Evolutionary conservation across 2,329 filamentous ascomycete species (phyloP).

Genomic region (Lachnellula cervina): DNA sequence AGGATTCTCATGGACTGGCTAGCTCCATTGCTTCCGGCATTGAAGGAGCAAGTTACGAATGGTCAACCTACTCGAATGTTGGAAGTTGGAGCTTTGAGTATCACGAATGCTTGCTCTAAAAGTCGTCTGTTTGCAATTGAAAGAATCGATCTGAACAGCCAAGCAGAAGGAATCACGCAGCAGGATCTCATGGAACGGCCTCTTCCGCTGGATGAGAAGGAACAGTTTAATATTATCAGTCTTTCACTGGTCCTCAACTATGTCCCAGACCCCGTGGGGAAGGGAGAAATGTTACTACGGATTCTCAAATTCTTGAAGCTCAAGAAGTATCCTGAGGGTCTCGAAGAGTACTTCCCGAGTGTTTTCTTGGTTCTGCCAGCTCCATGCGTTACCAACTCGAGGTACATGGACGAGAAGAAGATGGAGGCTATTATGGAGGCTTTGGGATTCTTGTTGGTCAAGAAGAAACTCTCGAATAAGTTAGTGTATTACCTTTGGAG

Average conservation of each 20-base stretch:
- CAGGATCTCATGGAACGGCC: conserved; percentile 94
- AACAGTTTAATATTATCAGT: conserved; percentile 84
- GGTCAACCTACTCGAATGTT: conserved; percentile 57
- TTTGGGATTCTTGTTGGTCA: conserved; percentile 64
- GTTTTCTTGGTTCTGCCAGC: conserved; percentile 88
- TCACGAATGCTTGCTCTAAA: conserved; percentile 75
- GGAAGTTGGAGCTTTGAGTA: conserved; percentile 84
- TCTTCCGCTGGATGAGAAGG: conserved; percentile 54
- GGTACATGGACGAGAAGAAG: conserved; percentile 73
- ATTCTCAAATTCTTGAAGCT: conserved; percentile 64
- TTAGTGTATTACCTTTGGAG: conserved; percentile 88
- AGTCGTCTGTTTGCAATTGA: conserved; percentile 67
- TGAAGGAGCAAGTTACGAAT: conserved; percentile 20
- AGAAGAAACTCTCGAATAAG: conserved; percentile 73
- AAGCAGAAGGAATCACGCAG: conserved; percentile 72
- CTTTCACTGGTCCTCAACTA: conserved; percentile 93
- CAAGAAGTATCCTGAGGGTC: conserved; percentile 18
- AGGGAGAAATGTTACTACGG: conserved; percentile 81
- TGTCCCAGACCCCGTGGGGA: conserved; percentile 68
- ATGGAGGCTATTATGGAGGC: conserved; percentile 69
- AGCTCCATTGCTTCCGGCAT: conserved; percentile 31
- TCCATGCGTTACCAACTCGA: conserved; percentile 83
- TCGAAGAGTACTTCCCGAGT: conserved; percentile 50
- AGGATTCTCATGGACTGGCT: conserved; percentile 61
- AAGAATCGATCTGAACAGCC: conserved; percentile 87